Conservation (phyloP, 2,329 filamentous ascomycete species). For the Tolypocladium endophyticum region DNA sequence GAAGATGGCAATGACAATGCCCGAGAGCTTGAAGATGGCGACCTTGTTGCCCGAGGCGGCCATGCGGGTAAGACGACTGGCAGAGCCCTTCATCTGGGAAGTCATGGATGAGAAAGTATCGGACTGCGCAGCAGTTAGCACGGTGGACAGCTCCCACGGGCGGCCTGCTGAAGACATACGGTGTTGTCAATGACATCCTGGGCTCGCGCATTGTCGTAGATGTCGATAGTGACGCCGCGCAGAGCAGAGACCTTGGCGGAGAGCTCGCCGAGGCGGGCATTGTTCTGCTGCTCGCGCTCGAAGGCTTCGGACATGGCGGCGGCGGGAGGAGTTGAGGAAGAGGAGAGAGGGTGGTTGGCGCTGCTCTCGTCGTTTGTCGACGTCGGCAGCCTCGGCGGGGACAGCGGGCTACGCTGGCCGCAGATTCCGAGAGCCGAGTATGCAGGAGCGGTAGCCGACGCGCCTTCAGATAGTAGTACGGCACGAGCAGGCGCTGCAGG, state of each 20-base stretch:
- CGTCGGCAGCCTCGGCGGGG: constrained; percentile 1
- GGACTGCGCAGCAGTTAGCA: constrained; percentile 36
- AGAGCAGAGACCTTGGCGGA: constrained; percentile 84
- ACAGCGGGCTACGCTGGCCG: not conserved
- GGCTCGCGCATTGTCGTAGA: constrained; percentile 88
- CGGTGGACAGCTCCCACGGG: not conserved
- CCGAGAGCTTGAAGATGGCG: constrained; percentile 81
- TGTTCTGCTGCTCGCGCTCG: constrained; percentile 83
- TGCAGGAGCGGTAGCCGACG: not conserved
- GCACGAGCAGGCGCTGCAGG: not conserved
- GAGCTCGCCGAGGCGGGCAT: constrained; percentile 84
- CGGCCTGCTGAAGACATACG: constrained; percentile 34
- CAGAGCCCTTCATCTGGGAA: constrained; percentile 73
- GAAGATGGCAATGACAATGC: constrained; percentile 64
- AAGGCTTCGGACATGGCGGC: constrained; percentile 60
- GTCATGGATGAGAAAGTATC: constrained; percentile 88
- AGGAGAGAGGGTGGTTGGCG: not conserved
- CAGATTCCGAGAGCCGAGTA: not conserved
- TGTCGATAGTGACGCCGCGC: constrained; percentile 90
- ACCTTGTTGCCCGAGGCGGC: constrained; percentile 83
- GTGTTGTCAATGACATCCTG: constrained; percentile 84
- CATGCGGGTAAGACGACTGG: constrained; percentile 76
- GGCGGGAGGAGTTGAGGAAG: not conserved
- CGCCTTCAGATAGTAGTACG: not conserved
- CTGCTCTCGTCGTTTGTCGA: not conserved